Percentiles rank a stretch among this genome's conserved stretches.
These are phyloP conservation scores for Pleurotus giganteus DNA, from an alignment of 768 basidiomycete genomes.

Conservation along the genomic window DNA sequence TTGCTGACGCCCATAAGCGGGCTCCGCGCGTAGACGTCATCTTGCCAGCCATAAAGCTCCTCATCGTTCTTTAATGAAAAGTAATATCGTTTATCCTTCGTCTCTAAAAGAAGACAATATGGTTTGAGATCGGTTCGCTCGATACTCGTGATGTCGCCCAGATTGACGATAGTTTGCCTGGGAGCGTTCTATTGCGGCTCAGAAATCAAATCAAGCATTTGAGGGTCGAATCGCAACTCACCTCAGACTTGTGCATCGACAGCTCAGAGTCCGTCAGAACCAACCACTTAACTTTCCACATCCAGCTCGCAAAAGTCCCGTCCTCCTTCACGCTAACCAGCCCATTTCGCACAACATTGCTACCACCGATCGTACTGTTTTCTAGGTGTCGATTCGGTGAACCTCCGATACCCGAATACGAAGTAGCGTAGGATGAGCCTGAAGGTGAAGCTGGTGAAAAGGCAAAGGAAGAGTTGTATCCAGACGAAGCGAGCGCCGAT, in stretches of 20 bases:
- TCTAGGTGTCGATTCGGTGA: slow-evolving; percentile 58
- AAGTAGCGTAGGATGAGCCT: slow-evolving; percentile 57
- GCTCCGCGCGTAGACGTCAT: slow-evolving; percentile 91
- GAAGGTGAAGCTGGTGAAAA: slow-evolving; percentile 49
- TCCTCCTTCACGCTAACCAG: slow-evolving; percentile 90
- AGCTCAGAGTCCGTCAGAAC: slow-evolving; percentile 79
- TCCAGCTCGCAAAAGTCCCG: slow-evolving; percentile 78
- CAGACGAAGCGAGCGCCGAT: slow-evolving; percentile 47
- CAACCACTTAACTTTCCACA: slow-evolving; percentile 91
- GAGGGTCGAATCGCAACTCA: slow-evolving; percentile 35
- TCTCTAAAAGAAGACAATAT: slow-evolving; percentile 87
- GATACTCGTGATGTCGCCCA: slow-evolving; percentile 81
- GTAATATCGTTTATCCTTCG: slow-evolving; percentile 78
- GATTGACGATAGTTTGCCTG: slow-evolving; percentile 57
- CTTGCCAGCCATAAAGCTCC: slow-evolving; percentile 98
- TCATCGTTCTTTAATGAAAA: slow-evolving; percentile 89
- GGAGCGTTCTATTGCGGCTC: slow-evolving; percentile 41
- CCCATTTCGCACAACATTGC: slow-evolving; percentile 65
- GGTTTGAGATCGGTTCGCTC: slow-evolving; percentile 94
- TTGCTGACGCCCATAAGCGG: slow-evolving; percentile 92
- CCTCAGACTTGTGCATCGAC: slow-evolving; percentile 89
- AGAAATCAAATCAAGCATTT: slow-evolving; percentile 5
- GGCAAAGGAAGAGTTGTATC: slow-evolving; percentile 60
- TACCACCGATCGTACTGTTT: slow-evolving; percentile 24
- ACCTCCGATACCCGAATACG: slow-evolving; percentile 82